A percentile compares a stretch with the other conserved stretches of the same genome.
Evolutionary conservation across 192 early-diverging fungal genomes (phyloP).

Genomic region (Backusella macrospora): DNA sequence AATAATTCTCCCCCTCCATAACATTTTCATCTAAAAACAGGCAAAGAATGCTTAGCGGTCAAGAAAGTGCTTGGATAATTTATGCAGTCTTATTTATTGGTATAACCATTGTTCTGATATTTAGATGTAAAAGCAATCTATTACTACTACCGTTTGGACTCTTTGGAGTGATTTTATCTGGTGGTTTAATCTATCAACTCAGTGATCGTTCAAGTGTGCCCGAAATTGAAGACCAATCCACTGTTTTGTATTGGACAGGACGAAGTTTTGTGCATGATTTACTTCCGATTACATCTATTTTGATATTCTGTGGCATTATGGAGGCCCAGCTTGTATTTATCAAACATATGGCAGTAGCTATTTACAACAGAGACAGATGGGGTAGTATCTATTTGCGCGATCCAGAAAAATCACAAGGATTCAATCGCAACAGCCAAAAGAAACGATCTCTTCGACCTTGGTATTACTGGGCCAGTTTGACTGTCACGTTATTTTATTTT

Average conservation of each 20-base stretch:
- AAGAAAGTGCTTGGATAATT: constrained; percentile 14
- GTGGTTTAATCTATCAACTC: neutral
- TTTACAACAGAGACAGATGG: constrained; percentile 19
- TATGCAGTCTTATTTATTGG: constrained; percentile 8
- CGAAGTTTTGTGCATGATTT: neutral
- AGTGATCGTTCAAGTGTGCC: neutral
- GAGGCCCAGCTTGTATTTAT: constrained; percentile 24
- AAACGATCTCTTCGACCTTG: constrained; percentile 4
- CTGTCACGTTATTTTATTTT: constrained; percentile 12
- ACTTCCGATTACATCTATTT: constrained; percentile 1
- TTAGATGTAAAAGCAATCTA: constrained; percentile 10
- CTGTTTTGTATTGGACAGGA: neutral
- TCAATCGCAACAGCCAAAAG: neutral
- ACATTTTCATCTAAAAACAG: constrained; percentile 14
- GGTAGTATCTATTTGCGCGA: constrained; percentile 23
- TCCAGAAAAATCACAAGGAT: constrained; percentile 26
- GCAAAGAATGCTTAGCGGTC: constrained; percentile 18
- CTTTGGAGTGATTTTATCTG: neutral
- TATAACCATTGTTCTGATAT: neutral
- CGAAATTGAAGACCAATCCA: neutral
- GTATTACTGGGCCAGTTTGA: constrained; percentile 6
- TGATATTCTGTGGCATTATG: constrained; percentile 20
- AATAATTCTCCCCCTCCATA: neutral
- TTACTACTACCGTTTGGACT: neutral
- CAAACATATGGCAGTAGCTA: constrained; percentile 20